Evolutionary conservation across 1,139 yeast species (phyloP), one percentile per base, ranked within the genome.

Genomic region (Protomyces inundatus): DNA sequence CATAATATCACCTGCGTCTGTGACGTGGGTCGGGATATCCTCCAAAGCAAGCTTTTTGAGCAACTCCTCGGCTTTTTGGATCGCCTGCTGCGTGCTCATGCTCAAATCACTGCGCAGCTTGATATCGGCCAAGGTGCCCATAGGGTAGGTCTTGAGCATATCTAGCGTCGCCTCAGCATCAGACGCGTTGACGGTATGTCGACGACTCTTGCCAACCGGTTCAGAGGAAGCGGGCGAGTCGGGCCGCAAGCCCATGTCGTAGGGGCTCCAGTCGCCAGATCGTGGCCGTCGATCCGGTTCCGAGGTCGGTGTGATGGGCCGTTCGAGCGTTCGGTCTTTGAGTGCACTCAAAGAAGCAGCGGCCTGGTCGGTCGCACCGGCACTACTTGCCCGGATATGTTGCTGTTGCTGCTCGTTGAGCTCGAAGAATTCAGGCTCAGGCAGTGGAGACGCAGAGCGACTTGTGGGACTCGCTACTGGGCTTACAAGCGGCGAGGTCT

Each of bases 401-500:
- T 58, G 62, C 30, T 52, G 56, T 30, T 58, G 55, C 32, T 58
- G 56, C 33, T 53, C 55, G 46, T 64, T 45, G 32, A 53, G 61
- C 12, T 61, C 64, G 23, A 64, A 56, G 39, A 23, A 61, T 14
- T 53, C 61, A 6, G 66, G 64, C 36, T 60, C 64, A 36, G 46
- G 58, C 54, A 60, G 14, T 30, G 53, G 58, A 6, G 64, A 54
- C 6, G 54, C 42, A 33, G 40, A 42, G 10, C 56, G 45, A 9
- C 51, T 56, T 4, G 37, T 37, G 6, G 65, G 64, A 56, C 57
- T 46, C 30, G 84, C 80, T 0, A 83, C 77, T 0, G 97, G 96
- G 48, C 96, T 88, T 35, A 90, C 78, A 50, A 93, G 96, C 0
- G 99, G 99, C 0, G 97, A 90, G 0, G 98, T 90, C 69, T 90